phyloP scores from a whole-genome alignment of 805 yeast species.

The Jamesozyma spencerorum region DNA sequence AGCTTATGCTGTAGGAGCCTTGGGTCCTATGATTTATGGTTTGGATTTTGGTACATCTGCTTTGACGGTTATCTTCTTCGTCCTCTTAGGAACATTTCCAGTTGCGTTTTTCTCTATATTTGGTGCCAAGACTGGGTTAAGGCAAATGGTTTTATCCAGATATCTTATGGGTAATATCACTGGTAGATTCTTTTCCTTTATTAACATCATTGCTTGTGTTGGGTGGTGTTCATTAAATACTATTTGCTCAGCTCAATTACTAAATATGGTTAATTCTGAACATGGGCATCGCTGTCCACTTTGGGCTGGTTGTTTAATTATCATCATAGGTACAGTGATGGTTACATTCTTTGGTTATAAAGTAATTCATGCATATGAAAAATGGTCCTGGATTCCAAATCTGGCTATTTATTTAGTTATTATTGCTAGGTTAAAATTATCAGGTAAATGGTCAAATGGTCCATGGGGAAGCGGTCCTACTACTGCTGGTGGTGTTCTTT shows the following conservation, averaged over 20 bases:
- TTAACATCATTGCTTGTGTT: conserved; percentile 76
- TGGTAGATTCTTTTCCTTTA: conserved; percentile 64
- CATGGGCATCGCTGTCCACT: conserved; percentile 53
- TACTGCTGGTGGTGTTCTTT: conserved; percentile 68
- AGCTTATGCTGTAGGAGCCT: conserved; percentile 66
- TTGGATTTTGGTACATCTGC: conserved; percentile 67
- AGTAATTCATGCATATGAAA: conserved; percentile 71
- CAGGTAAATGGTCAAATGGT: conserved; percentile 54
- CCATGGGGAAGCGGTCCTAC: conserved; percentile 43
- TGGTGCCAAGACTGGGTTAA: conserved; percentile 77
- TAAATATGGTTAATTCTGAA: conserved; percentile 60
- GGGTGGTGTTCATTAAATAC: conserved; percentile 94
- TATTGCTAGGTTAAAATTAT: conserved; percentile 63
- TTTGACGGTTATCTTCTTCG: conserved; percentile 62
- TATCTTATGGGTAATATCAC: conserved; percentile 67
- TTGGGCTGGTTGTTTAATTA: conserved; percentile 80
- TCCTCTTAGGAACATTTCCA: conserved; percentile 58
- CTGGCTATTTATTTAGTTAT: conserved; percentile 60
- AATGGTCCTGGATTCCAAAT: conserved; percentile 83
- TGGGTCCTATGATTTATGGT: conserved; percentile 54
- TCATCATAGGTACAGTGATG: conserved; percentile 55
- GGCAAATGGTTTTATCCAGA: conserved; percentile 77
- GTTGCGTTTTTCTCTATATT: conserved; percentile 76
- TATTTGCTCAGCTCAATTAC: conserved; percentile 77
- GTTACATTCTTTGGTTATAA: conserved; percentile 79